Evolutionary conservation across 2,329 filamentous ascomycete genomes (phyloP).

Genomic region (Xylariaceae sp.): DNA sequence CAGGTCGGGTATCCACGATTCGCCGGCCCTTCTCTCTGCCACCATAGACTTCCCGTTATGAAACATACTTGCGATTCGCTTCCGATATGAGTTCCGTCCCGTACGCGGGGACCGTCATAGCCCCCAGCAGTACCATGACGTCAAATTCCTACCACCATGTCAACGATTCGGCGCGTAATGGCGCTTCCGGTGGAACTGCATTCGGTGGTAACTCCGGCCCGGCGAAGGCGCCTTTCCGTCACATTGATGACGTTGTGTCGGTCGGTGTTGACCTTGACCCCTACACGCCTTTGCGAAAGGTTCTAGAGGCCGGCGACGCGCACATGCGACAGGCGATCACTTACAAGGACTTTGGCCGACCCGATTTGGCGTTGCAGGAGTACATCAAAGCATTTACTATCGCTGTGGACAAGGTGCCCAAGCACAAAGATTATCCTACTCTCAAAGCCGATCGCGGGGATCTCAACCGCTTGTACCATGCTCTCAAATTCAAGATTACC

Average conservation of each 20-base stretch:
- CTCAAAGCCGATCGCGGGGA: constrained; percentile 54
- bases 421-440: constrained; percentile 68
- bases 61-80: background rate
- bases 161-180: constrained; percentile 5
- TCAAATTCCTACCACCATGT: constrained; percentile 16
- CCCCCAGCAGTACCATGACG: constrained; percentile 19
- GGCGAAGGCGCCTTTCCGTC: constrained; percentile 41
- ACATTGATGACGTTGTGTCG: constrained; percentile 51
- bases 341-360: constrained; percentile 58
- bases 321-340: constrained; percentile 58
- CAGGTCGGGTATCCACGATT: background rate
- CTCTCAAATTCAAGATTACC: constrained; percentile 49
- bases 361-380: constrained; percentile 74
- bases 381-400: constrained; percentile 81
- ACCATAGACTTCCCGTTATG: constrained; percentile 9
- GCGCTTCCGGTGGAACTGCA: background rate
- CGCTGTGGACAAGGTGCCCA: constrained; percentile 69
- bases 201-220: constrained; percentile 16
- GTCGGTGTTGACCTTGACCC: constrained; percentile 45
- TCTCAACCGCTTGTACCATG: constrained; percentile 45
- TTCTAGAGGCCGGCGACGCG: constrained; percentile 51
- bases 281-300: constrained; percentile 48
- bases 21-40: background rate
- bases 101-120: constrained; percentile 17
- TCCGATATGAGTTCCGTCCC: constrained; percentile 28